Conservation (phyloP, 177 flowering plant species). For the Telopea speciosissima region DNA sequence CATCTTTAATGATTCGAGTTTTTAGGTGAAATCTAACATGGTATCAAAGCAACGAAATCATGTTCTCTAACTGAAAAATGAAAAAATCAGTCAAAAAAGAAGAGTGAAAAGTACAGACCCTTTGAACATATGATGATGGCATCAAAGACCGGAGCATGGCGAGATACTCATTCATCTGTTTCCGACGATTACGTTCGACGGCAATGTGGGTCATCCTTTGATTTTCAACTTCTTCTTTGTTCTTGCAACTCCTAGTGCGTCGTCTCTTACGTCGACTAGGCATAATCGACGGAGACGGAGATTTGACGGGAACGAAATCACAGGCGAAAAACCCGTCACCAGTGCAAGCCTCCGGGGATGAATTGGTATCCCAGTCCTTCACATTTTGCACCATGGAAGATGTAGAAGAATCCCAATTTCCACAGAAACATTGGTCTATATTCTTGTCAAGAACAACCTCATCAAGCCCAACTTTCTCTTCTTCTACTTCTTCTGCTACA, state of each 20-base stretch:
- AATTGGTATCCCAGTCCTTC: slow-evolving; percentile 34
- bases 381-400: slow-evolving; percentile 23
- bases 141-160: slow-evolving; percentile 70
- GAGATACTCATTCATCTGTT: slow-evolving; percentile 88
- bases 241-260: slow-evolving; percentile 42
- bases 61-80: too few species aligned
- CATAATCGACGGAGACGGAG: slow-evolving; percentile 6
- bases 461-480: slow-evolving; percentile 14
- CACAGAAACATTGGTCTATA: slow-evolving; percentile 9
- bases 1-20: too few species aligned
- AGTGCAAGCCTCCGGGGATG: slow-evolving; percentile 32
- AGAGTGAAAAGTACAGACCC: slow-evolving; percentile 31
- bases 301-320: slow-evolving; percentile 4
- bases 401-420: slow-evolving; percentile 27
- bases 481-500: slow-evolving; percentile 12
- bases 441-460: slow-evolving; percentile 7
- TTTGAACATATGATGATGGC: slow-evolving; percentile 77
- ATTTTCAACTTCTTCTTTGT: slow-evolving; percentile 79
- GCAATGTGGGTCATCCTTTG: slow-evolving; percentile 96
- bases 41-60: too few species aligned
- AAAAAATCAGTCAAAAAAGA: too few species aligned
- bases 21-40: too few species aligned
- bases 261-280: slow-evolving; percentile 33
- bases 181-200: slow-evolving; percentile 82
- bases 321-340: slow-evolving; percentile 15